Evolutionary conservation across 1,284 basidiomycete genomes (phyloP).

Genomic region (Leccinum fallax): DNA sequence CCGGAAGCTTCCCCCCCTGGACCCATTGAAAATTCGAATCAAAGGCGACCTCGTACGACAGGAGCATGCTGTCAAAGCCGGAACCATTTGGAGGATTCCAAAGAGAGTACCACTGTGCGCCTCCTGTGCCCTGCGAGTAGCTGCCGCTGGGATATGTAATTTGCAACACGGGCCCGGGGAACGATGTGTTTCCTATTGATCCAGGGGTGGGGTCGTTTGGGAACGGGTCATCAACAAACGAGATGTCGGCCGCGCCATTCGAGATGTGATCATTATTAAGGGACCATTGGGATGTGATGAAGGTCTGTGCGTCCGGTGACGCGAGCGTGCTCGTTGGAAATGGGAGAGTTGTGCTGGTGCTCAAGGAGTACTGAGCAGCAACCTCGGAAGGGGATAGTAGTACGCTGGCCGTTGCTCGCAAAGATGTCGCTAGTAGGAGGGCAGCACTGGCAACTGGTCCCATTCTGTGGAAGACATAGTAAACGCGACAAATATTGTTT

Average conservation of each 20-base stretch:
- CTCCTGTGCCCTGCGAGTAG: slow-evolving; percentile 61
- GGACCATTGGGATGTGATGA: slow-evolving; percentile 60
- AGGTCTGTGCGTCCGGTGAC: slow-evolving; percentile 50
- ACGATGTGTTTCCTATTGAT: slow-evolving; percentile 26
- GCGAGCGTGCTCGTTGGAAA: slow-evolving; percentile 53
- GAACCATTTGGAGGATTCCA: slow-evolving; percentile 62
- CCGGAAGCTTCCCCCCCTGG: slow-evolving; percentile 74
- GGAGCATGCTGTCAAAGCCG: slow-evolving; percentile 61
- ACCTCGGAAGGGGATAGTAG: slow-evolving; percentile 38
- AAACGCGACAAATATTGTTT: background rate
- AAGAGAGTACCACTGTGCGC: slow-evolving; percentile 63
- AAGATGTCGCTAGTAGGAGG: background rate
- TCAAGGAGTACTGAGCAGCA: slow-evolving; percentile 56
- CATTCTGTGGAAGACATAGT: background rate
- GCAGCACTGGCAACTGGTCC: background rate
- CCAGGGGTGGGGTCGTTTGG: slow-evolving; percentile 47
- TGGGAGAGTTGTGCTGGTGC: slow-evolving; percentile 62
- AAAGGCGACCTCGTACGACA: slow-evolving; percentile 75
- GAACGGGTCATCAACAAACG: slow-evolving; percentile 69
- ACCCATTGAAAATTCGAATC: slow-evolving; percentile 67
- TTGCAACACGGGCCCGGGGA: slow-evolving; percentile 52
- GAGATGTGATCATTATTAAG: slow-evolving; percentile 55
- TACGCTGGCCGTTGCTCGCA: background rate
- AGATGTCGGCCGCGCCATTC: slow-evolving; percentile 54
- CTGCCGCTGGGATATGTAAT: slow-evolving; percentile 65